Base-by-base conservation (phyloP, 2,329 filamentous ascomycete species). In the Neofusicoccum ribis region DNA sequence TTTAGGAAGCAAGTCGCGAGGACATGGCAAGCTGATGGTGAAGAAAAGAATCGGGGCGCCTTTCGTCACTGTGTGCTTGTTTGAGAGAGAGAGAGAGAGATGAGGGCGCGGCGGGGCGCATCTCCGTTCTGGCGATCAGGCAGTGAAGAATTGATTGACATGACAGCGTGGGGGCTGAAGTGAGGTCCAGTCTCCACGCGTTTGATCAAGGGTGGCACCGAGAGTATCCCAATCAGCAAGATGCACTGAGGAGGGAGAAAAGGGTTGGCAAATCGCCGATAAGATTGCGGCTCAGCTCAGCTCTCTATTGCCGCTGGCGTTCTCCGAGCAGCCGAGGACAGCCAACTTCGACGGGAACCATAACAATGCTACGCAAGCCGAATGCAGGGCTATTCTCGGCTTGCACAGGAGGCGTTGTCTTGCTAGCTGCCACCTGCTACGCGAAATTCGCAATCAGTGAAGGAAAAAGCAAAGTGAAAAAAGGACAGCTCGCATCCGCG, bases 401-500 rank as follows among this genome's bases (percentile, higher is more conserved):
- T 6, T n/a, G 56, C 9, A 7, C 23, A 8, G 9, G 41, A 36
- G 43, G 17, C 27, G 15, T 5, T n/a, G 54, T 20, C 39, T 23
- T 46, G 54, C 23, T 23, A 12, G 43, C 12, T 37, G 56, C 39
- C 39, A 36, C 41, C 17, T 31, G 27, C 27, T 31, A 14, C 54
- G 14, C 41, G 31, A 43, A 36, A 41, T n/a, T 5, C 5, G 15
- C 37, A 43, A 60, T 20, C n/a, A 47, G 31, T 23, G 27, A 23
- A 47, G 27, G 31, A 39, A 60, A 60, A 60, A 60, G 56, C 36
- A 60, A 60, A 36, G 27, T 60, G 27, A 27, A 60, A 59, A 60
- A 27, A 14, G 31, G 56, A 60, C 43, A 47, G 56, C 56, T 60
- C 56, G 44, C 43, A 60, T 60, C 27, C 56, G 27, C 41, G 27